Percentiles rank a stretch among this genome's conserved stretches.
Conservation (phyloP, 2,329 filamentous ascomycete genomes). For the Elsinoe arachidis region DNA sequence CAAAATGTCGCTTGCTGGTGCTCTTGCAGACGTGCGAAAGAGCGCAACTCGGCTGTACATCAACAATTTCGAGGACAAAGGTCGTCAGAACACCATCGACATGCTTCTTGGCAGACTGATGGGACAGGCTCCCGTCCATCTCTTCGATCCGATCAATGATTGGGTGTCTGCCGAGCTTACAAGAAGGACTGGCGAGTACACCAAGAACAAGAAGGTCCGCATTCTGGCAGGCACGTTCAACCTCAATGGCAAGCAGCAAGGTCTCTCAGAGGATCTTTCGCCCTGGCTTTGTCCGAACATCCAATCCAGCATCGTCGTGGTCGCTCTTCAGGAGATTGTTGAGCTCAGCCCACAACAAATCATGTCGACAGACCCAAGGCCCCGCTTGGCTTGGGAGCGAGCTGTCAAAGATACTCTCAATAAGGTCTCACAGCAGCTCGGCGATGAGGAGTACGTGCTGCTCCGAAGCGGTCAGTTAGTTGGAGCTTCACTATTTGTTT, state of each 20-base stretch:
- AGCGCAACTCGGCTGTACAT: constrained; percentile 90
- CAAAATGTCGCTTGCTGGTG: constrained; percentile 90
- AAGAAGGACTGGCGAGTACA: constrained; percentile 60
- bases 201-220: constrained; percentile 62
- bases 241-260: constrained; percentile 76
- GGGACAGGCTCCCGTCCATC: constrained; percentile 70
- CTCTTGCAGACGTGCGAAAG: constrained; percentile 90
- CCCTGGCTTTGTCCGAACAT: constrained; percentile 71
- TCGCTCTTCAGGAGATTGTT: constrained; percentile 98
- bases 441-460: constrained; percentile 74
- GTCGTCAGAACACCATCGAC: constrained; percentile 88
- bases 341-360: constrained; percentile 95
- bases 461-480: constrained; percentile 89
- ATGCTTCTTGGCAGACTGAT: constrained; percentile 82
- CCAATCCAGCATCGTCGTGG: constrained; percentile 63
- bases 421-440: constrained; percentile 52
- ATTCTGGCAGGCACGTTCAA: constrained; percentile 92
- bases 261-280: constrained; percentile 69
- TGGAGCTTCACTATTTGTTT: constrained; percentile 84
- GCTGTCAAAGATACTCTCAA: constrained; percentile 75
- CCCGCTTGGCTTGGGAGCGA: constrained; percentile 77
- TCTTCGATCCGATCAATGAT: constrained; percentile 93
- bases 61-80: constrained; percentile 95
- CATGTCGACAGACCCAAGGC: constrained; percentile 90
- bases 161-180: constrained; percentile 69